Conservation (phyloP, 108 stramenopile species). For the Fragilaria crotonensis region DNA sequence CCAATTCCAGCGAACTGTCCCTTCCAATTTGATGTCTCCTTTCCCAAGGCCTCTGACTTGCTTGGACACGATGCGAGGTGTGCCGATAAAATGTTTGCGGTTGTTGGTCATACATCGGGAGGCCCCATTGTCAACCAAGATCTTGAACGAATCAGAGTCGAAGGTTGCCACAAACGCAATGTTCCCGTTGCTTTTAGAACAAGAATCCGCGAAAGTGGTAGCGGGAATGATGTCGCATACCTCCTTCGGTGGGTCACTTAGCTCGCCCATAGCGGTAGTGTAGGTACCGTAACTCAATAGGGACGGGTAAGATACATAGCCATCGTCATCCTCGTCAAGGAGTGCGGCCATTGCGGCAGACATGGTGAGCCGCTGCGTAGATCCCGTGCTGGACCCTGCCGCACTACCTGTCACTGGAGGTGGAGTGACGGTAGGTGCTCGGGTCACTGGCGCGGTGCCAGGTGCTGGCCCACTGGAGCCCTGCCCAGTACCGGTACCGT, state of each 20-base stretch:
- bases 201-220: too few relatives aligned
- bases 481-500: neutral
- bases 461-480: neutral
- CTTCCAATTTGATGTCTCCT: neutral
- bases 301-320: neutral
- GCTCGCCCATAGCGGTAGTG: too few relatives aligned
- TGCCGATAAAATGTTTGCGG: conserved; percentile 1
- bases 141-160: conserved; percentile 14
- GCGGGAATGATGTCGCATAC: too few relatives aligned
- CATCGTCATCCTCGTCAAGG: too few relatives aligned
- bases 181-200: too few relatives aligned
- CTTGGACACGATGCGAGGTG: neutral
- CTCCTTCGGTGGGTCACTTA: too few relatives aligned
- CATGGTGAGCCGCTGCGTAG: too few relatives aligned
- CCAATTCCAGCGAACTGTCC: conserved; percentile 7
- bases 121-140: conserved; percentile 15
- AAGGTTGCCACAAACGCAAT: conserved; percentile 5
- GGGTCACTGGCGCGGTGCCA: neutral
- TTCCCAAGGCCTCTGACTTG: neutral
- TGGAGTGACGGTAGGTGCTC: neutral
- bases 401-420: too few relatives aligned
- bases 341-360: too few relatives aligned
- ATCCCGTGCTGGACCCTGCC: too few relatives aligned
- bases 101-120: conserved; percentile 11
- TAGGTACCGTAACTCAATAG: too few relatives aligned